A percentile compares a stretch with the other conserved stretches of the same genome.
These are phyloP conservation scores for Talaromyces rugulosus DNA, from an alignment of 2,329 filamentous ascomycete genomes.

Conservation along the genomic window DNA sequence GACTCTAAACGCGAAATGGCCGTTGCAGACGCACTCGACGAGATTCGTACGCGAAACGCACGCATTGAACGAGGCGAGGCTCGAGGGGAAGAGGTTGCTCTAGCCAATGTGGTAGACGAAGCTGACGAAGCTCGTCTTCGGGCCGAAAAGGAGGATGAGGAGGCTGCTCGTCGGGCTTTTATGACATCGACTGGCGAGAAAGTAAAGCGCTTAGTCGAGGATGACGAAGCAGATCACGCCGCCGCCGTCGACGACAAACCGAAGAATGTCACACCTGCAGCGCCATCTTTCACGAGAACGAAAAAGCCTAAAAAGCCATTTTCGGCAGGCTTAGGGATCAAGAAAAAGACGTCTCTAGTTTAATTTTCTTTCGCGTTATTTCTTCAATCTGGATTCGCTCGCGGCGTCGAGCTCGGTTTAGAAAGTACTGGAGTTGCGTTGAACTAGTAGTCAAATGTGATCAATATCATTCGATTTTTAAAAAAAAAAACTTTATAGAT, in stretches of 20 bases:
- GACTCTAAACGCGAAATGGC: slow-evolving; percentile 96
- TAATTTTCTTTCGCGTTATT: neutral
- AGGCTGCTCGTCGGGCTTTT: slow-evolving; percentile 76
- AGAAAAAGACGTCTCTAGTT: slow-evolving; percentile 59
- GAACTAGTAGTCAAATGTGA: neutral
- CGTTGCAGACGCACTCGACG: slow-evolving; percentile 90
- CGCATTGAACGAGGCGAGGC: slow-evolving; percentile 72
- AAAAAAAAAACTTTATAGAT: neutral
- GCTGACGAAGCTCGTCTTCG: slow-evolving; percentile 57
- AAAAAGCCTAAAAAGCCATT: slow-evolving; percentile 86
- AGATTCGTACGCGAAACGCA: slow-evolving; percentile 89
- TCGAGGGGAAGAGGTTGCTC: slow-evolving; percentile 55
- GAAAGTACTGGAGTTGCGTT: neutral
- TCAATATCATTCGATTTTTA: neutral
- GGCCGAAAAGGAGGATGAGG: slow-evolving; percentile 77
- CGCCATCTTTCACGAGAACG: slow-evolving; percentile 66
- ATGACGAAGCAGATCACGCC: slow-evolving; percentile 29
- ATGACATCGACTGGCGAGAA: slow-evolving; percentile 55
- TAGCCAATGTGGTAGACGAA: slow-evolving; percentile 55
- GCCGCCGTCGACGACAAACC: slow-evolving; percentile 23
- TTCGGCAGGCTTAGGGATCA: slow-evolving; percentile 72
- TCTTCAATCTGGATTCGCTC: neutral
- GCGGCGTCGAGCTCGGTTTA: neutral
- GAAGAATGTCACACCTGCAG: slow-evolving; percentile 19
- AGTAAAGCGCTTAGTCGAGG: slow-evolving; percentile 50